Base-by-base conservation (phyloP, 148 eudicot genomes). In the Fagopyrum esculentum region DNA sequence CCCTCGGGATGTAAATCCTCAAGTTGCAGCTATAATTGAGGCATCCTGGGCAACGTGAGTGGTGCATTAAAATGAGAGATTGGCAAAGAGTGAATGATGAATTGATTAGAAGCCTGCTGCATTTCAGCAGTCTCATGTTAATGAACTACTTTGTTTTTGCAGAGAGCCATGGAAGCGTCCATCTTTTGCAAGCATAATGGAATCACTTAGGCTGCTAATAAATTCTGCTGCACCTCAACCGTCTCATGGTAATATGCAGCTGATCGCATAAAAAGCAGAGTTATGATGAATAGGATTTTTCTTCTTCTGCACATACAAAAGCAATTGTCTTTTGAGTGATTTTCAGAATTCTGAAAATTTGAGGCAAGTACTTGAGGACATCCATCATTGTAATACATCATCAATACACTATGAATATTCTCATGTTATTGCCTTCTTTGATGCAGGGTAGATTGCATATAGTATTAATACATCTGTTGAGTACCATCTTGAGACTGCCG, bases 151-250 rank as follows among this genome's bases (percentile, higher is more conserved):
- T 75, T 77, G 40, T 35, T 26, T 35, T 30, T 86, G 80, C 86
- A 94, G 98, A 75, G 98, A 94, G 46, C 85, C 98, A 19, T 77
- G 90, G 86, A 89, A 86, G 72, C 96, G 98, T 49, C 98, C 98
- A 45, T 90, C 98, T 43, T 94, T 94, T 83, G 79, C 90, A 51
- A 84, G 80, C 85, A 90, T 94, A 71, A 91, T 94, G 97, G 93
- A 88, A 6, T 75, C 93, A 12, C 76, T 94, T 75, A 82, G 78
- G 86, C 77, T 83, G 22, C 84, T 91, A 76, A 87, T 84, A 55
- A 90, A 76, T 84, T 79, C 90, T 79, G 79, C 87, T 73, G 77
- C 35, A 35, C 64, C 64, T 59, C 64, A 22, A 29, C 35, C 64
- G 9, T 19, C 30, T 57, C 63, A 57, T 57, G 63, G 9, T 17